phyloP scores from a whole-genome alignment of 2,329 filamentous ascomycete genomes.

The Phyllosticta paracitricarpa region DNA sequence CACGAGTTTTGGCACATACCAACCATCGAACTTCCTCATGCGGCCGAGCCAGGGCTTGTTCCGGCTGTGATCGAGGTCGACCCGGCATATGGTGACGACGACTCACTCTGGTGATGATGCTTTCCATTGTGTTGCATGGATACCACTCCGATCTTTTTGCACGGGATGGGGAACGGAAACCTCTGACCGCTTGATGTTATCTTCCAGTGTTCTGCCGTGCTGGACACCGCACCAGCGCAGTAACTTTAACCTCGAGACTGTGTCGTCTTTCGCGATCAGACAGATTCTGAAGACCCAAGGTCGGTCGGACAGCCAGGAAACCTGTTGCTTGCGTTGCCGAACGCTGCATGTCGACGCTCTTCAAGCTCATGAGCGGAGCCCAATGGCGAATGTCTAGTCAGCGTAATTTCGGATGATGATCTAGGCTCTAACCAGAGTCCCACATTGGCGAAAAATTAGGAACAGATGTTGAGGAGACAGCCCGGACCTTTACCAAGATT shows the following conservation, averaged over 20 bases:
- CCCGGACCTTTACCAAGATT: no score
- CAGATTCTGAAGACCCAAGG: background rate
- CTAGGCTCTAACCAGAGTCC: no score
- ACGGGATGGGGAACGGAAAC: background rate
- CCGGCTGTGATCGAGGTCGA: slow-evolving; percentile 23
- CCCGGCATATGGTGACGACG: slow-evolving; percentile 17
- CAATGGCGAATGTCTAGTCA: no score
- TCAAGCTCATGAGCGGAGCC: background rate
- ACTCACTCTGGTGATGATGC: background rate
- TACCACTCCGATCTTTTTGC: background rate
- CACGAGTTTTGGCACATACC: slow-evolving; percentile 19
- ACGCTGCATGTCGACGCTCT: background rate
- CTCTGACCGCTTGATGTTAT: background rate
- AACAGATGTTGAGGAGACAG: no score
- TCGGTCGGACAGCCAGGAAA: background rate
- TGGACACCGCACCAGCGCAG: background rate
- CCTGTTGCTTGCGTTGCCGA: background rate
- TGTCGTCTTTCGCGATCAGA: background rate
- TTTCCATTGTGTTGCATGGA: background rate
- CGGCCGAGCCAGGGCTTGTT: slow-evolving; percentile 3
- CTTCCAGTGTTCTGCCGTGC: background rate
- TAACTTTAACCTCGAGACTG: background rate
- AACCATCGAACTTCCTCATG: slow-evolving; percentile 13
- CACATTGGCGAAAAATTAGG: no score
- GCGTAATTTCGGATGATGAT: no score